Base-by-base conservation (phyloP, 495 filamentous ascomycete genomes). In the Durotheca rogersii region DNA sequence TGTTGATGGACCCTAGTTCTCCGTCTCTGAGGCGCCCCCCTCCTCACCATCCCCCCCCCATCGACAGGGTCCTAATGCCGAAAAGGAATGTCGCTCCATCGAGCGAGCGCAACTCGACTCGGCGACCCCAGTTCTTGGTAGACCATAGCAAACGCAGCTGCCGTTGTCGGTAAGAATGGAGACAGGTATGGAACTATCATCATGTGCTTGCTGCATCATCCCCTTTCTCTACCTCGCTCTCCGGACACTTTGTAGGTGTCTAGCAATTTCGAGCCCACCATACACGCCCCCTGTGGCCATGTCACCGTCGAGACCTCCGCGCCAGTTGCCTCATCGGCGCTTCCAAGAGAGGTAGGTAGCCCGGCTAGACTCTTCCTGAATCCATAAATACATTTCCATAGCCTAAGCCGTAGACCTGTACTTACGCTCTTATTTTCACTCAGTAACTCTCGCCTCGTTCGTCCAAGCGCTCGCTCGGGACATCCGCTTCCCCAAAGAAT, bases 111-210 rank as follows among this genome's bases (percentile, higher is more conserved):
- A n/a, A n/a, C n/a, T n/a, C 17, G 30, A 30, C 14, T 53, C 46
- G 31, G 40, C 34, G 33, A 47, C 36, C n/a, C n/a, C 48, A 21
- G 33, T 37, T 25, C 41, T 45, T 49, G 50, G 34, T 58, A 41
- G 11, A 53, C 37, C 49, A 31, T 53, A 21, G 11, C 19, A 48
- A 30, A 6, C 38, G 2, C 41, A 41, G 41, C 44, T 59, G 56
- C 56, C 56, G 56, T 60, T 50, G 56, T 64, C 56, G 60, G 49
- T 44, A 46, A 50, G 45, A 50, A 59, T 59, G 56, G 56, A 49
- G 44, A 59, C 45, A 50, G 49, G 44, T 46, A 59, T 53, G 50
- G 46, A 50, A 50, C 41, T 21, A 53, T 53, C 49, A 59, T 46
- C 49, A 59, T 46, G 41, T 49, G 37, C 37, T 35, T 35, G 33